Evolutionary conservation across 164 flowering plant genomes (phyloP).

Genomic region (Stephania yunnanensis): DNA sequence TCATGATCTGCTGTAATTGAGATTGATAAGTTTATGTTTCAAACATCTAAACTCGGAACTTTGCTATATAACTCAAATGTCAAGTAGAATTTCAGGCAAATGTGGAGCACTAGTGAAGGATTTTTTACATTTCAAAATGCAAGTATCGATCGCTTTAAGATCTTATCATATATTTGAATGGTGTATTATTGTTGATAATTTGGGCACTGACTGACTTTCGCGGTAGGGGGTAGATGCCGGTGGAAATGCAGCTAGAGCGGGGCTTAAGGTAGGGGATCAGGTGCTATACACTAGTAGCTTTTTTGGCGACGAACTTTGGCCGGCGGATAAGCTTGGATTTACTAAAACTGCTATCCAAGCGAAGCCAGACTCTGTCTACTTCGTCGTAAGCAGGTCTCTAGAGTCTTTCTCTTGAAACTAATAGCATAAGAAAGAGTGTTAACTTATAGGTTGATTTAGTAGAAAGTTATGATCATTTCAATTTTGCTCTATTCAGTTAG

Average conservation of each 20-base stretch:
- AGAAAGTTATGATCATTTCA: background rate
- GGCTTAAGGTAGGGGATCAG: slow-evolving; percentile 86
- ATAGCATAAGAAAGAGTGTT: background rate
- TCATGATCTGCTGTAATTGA: background rate
- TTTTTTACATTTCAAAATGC: too few relatives aligned
- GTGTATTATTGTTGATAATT: background rate
- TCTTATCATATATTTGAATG: background rate
- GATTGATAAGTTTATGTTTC: background rate
- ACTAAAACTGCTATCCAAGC: slow-evolving; percentile 98
- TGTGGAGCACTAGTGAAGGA: too few relatives aligned
- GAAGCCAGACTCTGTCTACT: slow-evolving; percentile 92
- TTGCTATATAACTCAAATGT: background rate
- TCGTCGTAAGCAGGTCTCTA: slow-evolving; percentile 76
- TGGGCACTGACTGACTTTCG: background rate
- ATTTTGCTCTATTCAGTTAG: background rate
- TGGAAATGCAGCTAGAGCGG: slow-evolving; percentile 93
- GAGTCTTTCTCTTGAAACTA: background rate
- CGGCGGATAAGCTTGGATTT: slow-evolving; percentile 95
- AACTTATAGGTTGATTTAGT: background rate
- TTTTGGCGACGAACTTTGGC: slow-evolving; percentile 99
- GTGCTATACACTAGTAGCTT: slow-evolving; percentile 96
- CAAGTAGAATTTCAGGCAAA: background rate
- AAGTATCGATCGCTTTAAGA: background rate
- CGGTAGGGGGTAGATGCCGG: slow-evolving; percentile 74
- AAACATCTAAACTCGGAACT: too few relatives aligned